Percentiles rank a stretch among this genome's conserved stretches.
phyloP scores from a whole-genome alignment of 805 yeast genomes.

The Grigorovia yakushimaensis region DNA sequence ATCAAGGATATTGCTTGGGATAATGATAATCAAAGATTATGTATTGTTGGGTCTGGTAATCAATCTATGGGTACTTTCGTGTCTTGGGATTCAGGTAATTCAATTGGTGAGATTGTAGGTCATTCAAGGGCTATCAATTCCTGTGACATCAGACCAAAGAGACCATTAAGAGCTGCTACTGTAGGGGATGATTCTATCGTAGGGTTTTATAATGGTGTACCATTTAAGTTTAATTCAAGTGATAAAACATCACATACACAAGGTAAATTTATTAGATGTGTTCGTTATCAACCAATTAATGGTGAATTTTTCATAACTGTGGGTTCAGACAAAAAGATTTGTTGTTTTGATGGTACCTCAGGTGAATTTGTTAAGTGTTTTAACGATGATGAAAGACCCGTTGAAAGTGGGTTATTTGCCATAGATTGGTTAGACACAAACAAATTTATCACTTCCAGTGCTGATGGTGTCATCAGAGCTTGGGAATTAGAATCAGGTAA shows the following conservation, averaged over 20 bases:
- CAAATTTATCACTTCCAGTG: conserved; percentile 68
- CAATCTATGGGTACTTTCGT: conserved; percentile 89
- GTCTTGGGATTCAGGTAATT: conserved; percentile 89
- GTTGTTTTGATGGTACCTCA: conserved; percentile 75
- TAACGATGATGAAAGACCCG: conserved; percentile 33
- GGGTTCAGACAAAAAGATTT: conserved; percentile 74
- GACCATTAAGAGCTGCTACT: conserved; percentile 92
- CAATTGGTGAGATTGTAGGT: conserved; percentile 94
- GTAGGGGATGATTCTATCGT: conserved; percentile 82
- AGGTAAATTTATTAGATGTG: conserved; percentile 67
- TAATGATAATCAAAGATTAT: conserved; percentile 70
- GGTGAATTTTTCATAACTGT: conserved; percentile 67
- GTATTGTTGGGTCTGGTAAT: conserved; percentile 92
- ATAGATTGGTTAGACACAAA: conserved; percentile 53
- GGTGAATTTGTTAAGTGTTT: conserved; percentile 61
- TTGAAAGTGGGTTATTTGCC: conserved; percentile 75
- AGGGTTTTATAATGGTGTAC: conserved; percentile 86
- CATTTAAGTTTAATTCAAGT: conserved; percentile 74
- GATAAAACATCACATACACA: conserved; percentile 59
- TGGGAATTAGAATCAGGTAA: conserved; percentile 46
- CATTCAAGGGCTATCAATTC: conserved; percentile 79
- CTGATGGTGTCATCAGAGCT: conserved; percentile 65
- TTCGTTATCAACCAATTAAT: conserved; percentile 61
- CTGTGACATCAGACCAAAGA: conserved; percentile 69
- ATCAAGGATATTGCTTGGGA: conserved; percentile 88